These are phyloP conservation scores for Rhododendron henanense DNA, from an alignment of 148 eudicot genomes.

Conservation along the genomic window DNA sequence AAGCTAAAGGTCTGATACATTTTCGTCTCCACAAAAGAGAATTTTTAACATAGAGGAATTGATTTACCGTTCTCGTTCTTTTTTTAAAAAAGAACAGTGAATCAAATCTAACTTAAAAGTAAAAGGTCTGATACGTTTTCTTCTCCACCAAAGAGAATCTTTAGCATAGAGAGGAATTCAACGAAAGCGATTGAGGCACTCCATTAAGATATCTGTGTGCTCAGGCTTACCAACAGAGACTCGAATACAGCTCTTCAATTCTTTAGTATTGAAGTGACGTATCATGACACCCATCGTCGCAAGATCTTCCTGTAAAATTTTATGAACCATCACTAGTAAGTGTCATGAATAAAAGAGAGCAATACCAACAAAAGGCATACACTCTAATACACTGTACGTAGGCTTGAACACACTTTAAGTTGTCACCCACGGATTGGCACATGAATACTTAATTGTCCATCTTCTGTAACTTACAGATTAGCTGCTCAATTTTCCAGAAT, in stretches of 20 bases:
- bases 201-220: slow-evolving; percentile 84
- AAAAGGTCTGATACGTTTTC: too few species aligned
- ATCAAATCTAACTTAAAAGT: too few species aligned
- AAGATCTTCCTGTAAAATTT: slow-evolving; percentile 72
- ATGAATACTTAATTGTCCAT: background rate
- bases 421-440: background rate
- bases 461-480: background rate
- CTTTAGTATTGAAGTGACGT: slow-evolving; percentile 88
- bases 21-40: too few species aligned
- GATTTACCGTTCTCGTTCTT: too few species aligned
- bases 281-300: slow-evolving; percentile 93
- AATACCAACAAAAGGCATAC: background rate
- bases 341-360: background rate
- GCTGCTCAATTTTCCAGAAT: background rate
- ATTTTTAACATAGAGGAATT: too few species aligned
- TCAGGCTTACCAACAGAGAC: slow-evolving; percentile 97
- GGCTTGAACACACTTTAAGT: background rate
- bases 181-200: slow-evolving; percentile 42
- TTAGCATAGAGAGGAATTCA: slow-evolving; percentile 16
- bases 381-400: background rate
- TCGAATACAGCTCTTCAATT: slow-evolving; percentile 76
- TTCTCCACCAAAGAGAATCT: background rate
- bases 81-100: too few species aligned
- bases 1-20: too few species aligned
- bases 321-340: background rate